Percentiles rank a stretch among this genome's conserved stretches.
These are phyloP conservation scores for Leccinellum albellum DNA, from an alignment of 768 basidiomycete genomes.

Conservation along the genomic window DNA sequence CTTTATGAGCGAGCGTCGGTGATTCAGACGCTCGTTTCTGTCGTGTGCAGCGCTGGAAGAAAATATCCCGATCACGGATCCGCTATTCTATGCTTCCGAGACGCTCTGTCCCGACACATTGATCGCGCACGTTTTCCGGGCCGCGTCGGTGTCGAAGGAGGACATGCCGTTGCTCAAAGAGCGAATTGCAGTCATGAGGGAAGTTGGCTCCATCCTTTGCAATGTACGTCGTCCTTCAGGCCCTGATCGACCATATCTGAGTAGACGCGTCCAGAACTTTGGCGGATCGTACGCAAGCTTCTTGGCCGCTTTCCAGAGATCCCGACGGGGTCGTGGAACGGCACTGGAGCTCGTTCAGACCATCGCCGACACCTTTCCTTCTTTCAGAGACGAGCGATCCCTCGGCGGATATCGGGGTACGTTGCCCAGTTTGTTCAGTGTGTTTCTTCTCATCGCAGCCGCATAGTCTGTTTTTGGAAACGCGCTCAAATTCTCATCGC, in stretches of 20 bases:
- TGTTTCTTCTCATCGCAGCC: not conserved
- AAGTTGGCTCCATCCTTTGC: conserved; percentile 70
- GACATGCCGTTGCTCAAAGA: conserved; percentile 65
- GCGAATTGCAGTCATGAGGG: conserved; percentile 72
- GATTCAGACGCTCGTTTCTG: not conserved
- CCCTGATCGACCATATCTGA: conserved; percentile 8
- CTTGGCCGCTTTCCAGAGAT: conserved; percentile 54
- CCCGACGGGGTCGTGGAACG: conserved; percentile 53
- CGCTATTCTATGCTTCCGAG: conserved; percentile 72
- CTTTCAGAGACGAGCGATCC: conserved; percentile 67
- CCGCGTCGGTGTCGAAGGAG: conserved; percentile 55
- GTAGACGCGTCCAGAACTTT: conserved; percentile 44
- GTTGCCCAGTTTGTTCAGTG: not conserved
- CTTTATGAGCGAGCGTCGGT: not conserved
- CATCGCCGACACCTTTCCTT: conserved; percentile 67
- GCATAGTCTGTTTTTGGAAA: conserved; percentile 79
- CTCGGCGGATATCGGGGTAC: conserved; percentile 59
- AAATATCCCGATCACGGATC: conserved; percentile 74
- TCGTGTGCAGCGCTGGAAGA: conserved; percentile 62
- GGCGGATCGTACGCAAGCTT: conserved; percentile 70
- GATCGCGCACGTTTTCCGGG: conserved; percentile 66
- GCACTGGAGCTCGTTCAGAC: conserved; percentile 70
- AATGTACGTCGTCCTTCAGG: conserved; percentile 42
- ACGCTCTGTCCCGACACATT: conserved; percentile 65
- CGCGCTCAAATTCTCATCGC: conserved; percentile 89